Evolutionary conservation across 1,284 basidiomycete species (phyloP), one percentile per base, ranked within the genome.

Genomic region (Tilletiopsis washingtonensis): DNA sequence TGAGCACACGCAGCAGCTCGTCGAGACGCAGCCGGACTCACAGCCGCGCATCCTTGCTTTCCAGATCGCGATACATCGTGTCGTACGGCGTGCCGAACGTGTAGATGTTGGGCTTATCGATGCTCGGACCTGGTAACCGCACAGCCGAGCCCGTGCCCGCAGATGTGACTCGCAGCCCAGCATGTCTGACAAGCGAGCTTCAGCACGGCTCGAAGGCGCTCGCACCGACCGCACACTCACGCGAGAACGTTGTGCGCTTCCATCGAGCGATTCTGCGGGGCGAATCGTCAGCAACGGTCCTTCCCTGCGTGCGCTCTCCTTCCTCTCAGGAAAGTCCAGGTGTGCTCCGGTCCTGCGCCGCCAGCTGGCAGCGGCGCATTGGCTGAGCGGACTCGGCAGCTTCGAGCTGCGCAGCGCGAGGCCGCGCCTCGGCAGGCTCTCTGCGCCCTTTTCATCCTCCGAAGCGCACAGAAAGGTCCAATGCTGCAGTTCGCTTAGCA

Each of bases 11-110:
- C 19, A 15, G 7, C 6, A 26, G 41, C 5, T 5, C 7, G 19
- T 27, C 17, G 6, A 5, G 6, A 6, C 5, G 6, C 14, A n/a
- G 20, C 24, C 11, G 3, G 3, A 42, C 57, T 51, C 63, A 93
- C 85, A 99, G 73, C 47, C 83, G 80, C 43, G 82, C 77, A 74
- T 98, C 93, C 76, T 98, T 91, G 3, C 77, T 73, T 57, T 81
- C 81, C n/a, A 99, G 78, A 66, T 99, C 91, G 69, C 91, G 83
- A 70, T 89, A 98, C 67, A 99, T 99, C 25, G 82, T 78, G 62
- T 97, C 89, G 75, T 99, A 99, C 0, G 94, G 91, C n/a, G 93
- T 98, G 25, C 94, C 94, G 73, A 99, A 99, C 0, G 84, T 75
- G 74, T 96, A 98, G 50, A 96, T 91, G 74, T 98, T 98, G 15